A percentile compares a stretch with the other conserved stretches of the same genome.
Conservation (phyloP, 1,284 basidiomycete species). For the Pascua sp. region DNA sequence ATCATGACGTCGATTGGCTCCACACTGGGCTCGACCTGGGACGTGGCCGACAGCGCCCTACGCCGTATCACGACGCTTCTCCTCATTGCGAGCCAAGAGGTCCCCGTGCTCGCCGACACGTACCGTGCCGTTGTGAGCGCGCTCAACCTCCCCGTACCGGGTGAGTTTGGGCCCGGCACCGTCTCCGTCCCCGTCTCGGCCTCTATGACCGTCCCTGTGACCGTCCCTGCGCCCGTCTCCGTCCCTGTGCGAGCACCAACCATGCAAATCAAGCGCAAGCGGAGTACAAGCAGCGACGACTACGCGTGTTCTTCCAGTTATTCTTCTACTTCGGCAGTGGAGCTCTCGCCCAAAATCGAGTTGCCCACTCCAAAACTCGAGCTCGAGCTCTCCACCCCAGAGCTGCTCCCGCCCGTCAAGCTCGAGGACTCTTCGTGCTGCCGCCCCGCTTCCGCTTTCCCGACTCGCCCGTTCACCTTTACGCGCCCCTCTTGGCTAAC, state of each 20-base stretch:
- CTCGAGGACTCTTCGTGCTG: too few relatives aligned
- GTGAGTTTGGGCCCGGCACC: too few relatives aligned
- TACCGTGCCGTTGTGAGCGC: constrained; percentile 15
- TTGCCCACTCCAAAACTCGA: too few relatives aligned
- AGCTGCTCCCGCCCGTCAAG: too few relatives aligned
- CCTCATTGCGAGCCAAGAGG: constrained; percentile 17
- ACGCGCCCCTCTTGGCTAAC: not conserved
- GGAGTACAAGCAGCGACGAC: too few relatives aligned
- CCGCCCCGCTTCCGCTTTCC: too few relatives aligned
- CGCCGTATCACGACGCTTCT: constrained; percentile 25
- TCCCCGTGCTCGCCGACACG: constrained; percentile 10
- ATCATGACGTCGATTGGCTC: not conserved
- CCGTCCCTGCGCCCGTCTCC: not conserved
- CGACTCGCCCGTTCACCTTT: not conserved
- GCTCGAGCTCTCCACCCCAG: too few relatives aligned
- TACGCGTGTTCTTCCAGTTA: too few relatives aligned
- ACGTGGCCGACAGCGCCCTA: constrained; percentile 30
- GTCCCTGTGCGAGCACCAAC: too few relatives aligned
- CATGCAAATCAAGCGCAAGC: too few relatives aligned
- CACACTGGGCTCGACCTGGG: constrained; percentile 17
- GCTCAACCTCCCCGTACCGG: constrained; percentile 4
- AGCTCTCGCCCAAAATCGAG: too few relatives aligned
- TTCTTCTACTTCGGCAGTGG: too few relatives aligned
- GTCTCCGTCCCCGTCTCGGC: not conserved
- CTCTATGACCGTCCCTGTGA: not conserved